phyloP scores from a whole-genome alignment of 2,329 filamentous ascomycete species.

The Fusarium mangiferae region DNA sequence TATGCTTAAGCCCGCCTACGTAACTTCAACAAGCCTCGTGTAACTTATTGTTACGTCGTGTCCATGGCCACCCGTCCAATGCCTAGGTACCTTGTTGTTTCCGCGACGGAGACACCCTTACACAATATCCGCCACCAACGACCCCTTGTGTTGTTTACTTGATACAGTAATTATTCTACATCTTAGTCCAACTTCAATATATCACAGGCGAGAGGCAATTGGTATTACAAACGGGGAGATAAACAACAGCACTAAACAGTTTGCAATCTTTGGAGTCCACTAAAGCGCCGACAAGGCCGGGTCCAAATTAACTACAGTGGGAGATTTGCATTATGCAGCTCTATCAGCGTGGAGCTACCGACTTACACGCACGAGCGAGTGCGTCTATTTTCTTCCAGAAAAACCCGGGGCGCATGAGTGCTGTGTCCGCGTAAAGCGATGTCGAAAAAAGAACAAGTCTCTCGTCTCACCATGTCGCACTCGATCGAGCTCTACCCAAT shows the following conservation, averaged over 20 bases:
- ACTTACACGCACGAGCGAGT: conserved; percentile 5
- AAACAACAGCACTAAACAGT: conserved; percentile 1
- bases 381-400: conserved; percentile 16
- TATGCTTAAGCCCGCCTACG: conserved; percentile 17
- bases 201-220: neutral
- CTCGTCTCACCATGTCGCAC: conserved; percentile 7
- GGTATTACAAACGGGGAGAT: neutral
- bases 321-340: conserved; percentile 38
- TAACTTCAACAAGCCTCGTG: conserved; percentile 13
- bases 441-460: neutral
- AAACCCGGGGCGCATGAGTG: conserved; percentile 12
- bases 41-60: conserved; percentile 2
- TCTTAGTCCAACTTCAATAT: conserved; percentile 8
- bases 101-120: neutral
- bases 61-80: neutral
- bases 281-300: conserved; percentile 32
- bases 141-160: conserved; percentile 2
- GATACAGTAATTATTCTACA: conserved; percentile 14
- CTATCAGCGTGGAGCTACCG: conserved; percentile 19
- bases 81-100: neutral
- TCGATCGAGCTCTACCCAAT: conserved; percentile 16
- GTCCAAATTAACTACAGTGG: conserved; percentile 19
- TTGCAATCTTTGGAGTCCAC: conserved; percentile 34
- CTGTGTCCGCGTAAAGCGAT: conserved; percentile 1
- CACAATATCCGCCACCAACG: conserved; percentile 14